Conservation (phyloP, 2,329 filamentous ascomycete species). For the Exophiala sideris region DNA sequence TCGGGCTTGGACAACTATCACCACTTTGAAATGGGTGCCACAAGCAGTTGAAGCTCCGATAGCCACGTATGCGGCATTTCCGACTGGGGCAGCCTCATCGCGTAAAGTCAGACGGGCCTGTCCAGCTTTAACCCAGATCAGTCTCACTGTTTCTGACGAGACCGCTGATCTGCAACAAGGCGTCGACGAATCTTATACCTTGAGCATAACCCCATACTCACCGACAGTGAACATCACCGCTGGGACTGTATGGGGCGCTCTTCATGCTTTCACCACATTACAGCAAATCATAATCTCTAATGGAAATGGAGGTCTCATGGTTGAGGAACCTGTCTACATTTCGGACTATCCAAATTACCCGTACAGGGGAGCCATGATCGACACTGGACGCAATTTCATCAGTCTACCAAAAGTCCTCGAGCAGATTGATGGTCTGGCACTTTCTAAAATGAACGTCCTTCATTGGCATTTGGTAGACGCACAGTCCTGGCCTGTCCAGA, state of each 20-base stretch:
- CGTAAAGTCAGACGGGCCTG: constrained; percentile 7
- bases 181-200: constrained; percentile 56
- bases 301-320: constrained; percentile 42
- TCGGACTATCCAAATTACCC: constrained; percentile 52
- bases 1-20: constrained; percentile 49
- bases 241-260: constrained; percentile 52
- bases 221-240: constrained; percentile 46
- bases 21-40: constrained; percentile 53
- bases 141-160: constrained; percentile 46
- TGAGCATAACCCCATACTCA: constrained; percentile 43
- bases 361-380: constrained; percentile 55
- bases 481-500: constrained; percentile 55
- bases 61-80: constrained; percentile 51
- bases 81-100: constrained; percentile 34
- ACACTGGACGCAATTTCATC: constrained; percentile 55
- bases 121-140: constrained; percentile 40
- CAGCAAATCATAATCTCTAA: constrained; percentile 55
- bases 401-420: constrained; percentile 51
- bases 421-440: constrained; percentile 54
- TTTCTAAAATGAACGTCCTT: constrained; percentile 57
- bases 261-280: constrained; percentile 57
- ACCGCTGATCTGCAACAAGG: constrained; percentile 52
- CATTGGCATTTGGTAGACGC: constrained; percentile 57
- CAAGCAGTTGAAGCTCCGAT: constrained; percentile 53
- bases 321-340: constrained; percentile 54